Evolutionary conservation across 495 filamentous ascomycete species (phyloP).

Genomic region (Talaromyces borbonicus): DNA sequence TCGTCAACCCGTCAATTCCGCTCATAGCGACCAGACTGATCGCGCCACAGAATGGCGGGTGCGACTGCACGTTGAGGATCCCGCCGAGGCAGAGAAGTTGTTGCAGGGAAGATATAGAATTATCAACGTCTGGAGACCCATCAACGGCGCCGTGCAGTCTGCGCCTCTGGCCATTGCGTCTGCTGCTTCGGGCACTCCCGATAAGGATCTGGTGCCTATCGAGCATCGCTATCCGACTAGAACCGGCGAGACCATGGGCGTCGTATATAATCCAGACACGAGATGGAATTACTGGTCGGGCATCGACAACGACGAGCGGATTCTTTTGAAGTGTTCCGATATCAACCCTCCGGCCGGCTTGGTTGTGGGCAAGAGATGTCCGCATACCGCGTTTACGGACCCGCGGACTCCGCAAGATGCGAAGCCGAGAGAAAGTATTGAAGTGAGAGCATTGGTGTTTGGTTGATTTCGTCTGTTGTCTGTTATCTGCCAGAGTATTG

Average conservation of each 20-base stretch:
- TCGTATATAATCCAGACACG: conserved; percentile 47
- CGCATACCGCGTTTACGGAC: conserved; percentile 77
- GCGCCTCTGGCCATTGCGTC: conserved; percentile 65
- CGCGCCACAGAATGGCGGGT: conserved; percentile 56
- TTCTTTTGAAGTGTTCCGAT: conserved; percentile 81
- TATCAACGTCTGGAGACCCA: conserved; percentile 79
- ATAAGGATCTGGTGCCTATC: conserved; percentile 54
- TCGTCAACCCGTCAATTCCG: conserved; percentile 56
- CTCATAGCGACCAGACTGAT: conserved; percentile 78
- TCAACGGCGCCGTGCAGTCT: conserved; percentile 62
- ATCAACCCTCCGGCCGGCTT: conserved; percentile 50
- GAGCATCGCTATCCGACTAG: conserved; percentile 68
- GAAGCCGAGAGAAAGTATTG: conserved; percentile 68
- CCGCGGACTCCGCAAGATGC: conserved; percentile 51
- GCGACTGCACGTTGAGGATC: conserved; percentile 46
- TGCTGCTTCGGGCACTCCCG: conserved; percentile 45
- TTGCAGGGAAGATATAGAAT: conserved; percentile 61
- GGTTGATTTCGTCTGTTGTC: conserved; percentile 23
- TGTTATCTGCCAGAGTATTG: neutral
- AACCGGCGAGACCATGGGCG: conserved; percentile 67
- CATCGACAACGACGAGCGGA: conserved; percentile 61
- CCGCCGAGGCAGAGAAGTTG: conserved; percentile 45
- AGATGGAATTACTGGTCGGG: conserved; percentile 74
- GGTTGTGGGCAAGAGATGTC: conserved; percentile 53
- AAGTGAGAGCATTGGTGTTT: conserved; percentile 78